Evolutionary conservation across 257 asterid species (phyloP), one percentile per base, ranked within the genome.

Genomic region (Penstemon barbatus): DNA sequence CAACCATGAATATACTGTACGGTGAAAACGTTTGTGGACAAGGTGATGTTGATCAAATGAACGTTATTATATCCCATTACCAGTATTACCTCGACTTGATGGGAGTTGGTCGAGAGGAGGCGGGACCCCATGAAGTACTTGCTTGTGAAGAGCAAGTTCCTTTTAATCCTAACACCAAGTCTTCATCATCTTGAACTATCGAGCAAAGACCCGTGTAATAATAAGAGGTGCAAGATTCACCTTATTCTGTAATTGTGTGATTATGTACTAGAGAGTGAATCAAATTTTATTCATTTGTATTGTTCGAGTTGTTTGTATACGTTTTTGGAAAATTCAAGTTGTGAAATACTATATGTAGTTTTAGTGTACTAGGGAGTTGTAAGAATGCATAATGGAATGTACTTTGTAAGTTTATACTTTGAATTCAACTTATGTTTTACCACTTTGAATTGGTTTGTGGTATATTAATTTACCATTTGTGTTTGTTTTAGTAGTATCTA

Each of bases 1-100:
- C 84, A 56, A 93, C 99, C 0, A 90, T 93, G 96, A 93, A 93
- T 71, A 42, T 93, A 57, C 71, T 90, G 71, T 88, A 90, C 1
- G 92, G 96, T 15, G 95, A 93, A 6, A 46, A 15, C 40, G 79
- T 83, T 3, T 93, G 99, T 50, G 91, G 93, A 3, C 83, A 90
- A 80, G 99, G 99, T 42, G 97, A 90, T 67, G 70, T 76, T 6
- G 96, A 88, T 42, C 15, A 80, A 38, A 93, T 93, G 99, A 88
- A 82, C 77, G 76, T 19, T 77, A 76, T 85, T 49, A 37, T 93
- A 18, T 88, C 97, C 59, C 96, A 93, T 66, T 93, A 84, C 82
- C 83, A 67, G 43, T 75, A 87, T 54, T 93, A 82, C 70, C 89
- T 86, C 6, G 97, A 90, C 84, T 80, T 84, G 81, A 61, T 87